Percentiles rank a stretch among this genome's conserved stretches.
Evolutionary conservation across 257 asterid genomes (phyloP).

Genomic region (Nicotiana knightiana): DNA sequence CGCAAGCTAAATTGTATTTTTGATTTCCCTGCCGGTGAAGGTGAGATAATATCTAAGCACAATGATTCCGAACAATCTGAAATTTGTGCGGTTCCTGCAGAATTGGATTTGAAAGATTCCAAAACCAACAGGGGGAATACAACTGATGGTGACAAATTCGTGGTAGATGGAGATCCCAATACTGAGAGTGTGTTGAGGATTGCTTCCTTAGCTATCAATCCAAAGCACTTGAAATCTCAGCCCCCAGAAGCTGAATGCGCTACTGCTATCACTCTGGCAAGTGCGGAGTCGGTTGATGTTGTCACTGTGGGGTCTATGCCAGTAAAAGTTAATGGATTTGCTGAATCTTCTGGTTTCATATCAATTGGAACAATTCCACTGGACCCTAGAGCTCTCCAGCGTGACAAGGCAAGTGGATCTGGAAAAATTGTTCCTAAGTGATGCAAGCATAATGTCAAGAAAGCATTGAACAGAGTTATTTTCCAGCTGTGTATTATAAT

Average conservation of each 20-base stretch:
- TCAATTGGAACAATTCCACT: conserved; percentile 71
- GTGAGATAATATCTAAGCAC: conserved; percentile 15
- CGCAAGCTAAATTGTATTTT: conserved; percentile 37
- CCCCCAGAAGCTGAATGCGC: conserved; percentile 10
- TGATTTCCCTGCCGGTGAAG: conserved; percentile 25
- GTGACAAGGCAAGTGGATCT: conserved; percentile 16
- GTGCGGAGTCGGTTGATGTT: conserved; percentile 26
- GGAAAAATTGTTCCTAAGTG: neutral
- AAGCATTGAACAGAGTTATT: neutral
- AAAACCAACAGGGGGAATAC: conserved; percentile 2
- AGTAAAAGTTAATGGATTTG: conserved; percentile 35
- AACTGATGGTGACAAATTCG: conserved; percentile 12
- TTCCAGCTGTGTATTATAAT: neutral
- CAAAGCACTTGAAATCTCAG: conserved; percentile 24
- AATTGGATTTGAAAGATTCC: conserved; percentile 12
- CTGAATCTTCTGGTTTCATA: conserved; percentile 38
- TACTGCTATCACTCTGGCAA: conserved; percentile 12
- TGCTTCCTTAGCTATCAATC: conserved; percentile 33
- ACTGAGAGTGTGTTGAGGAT: conserved; percentile 28
- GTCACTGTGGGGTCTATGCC: conserved; percentile 76
- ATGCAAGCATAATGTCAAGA: neutral
- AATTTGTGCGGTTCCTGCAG: conserved; percentile 10
- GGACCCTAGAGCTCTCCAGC: conserved; percentile 49
- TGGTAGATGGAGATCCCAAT: conserved; percentile 20
- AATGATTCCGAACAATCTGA: conserved; percentile 16